Base-by-base conservation (phyloP, 2,329 filamentous ascomycete genomes). In the Fusarium sterilihyphosum region DNA sequence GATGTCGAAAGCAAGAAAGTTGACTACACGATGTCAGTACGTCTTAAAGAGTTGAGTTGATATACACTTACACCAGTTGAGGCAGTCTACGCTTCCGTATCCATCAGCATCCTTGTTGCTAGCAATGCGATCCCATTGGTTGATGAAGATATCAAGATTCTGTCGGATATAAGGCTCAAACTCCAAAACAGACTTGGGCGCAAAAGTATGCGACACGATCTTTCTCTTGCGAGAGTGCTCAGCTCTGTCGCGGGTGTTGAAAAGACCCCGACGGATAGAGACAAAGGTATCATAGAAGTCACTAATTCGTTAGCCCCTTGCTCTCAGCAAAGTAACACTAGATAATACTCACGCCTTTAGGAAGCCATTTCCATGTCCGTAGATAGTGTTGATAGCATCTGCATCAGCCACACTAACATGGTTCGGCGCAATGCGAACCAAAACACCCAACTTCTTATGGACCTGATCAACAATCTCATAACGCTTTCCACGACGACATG, bases 201-300 rank as follows among this genome's bases (percentile, higher is more conserved):
- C 93, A 84, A 98, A 98, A n/a, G 94, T 97, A 82, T 97, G 94
- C 5, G 93, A 91, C 46, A 98, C 90, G 2, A 94, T 92, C 88
- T 97, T 98, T 79, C 95, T 90, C 88, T 98, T 98, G 77, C 95
- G 91, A 1, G 92, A 92, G 82, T 98, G 95, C 80, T 97, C 94
- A 2, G 87, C 87, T 57, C 95, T 89, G 83, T 95, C 91, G 38
- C 95, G 89, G 0, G 95, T 97, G 84, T 97, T 98, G 90, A 98
- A 98, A 10, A 98, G 87, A 22, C 94, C 94, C 11, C 94, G 91
- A 53, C 89, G 90, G 78, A 97, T 97, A 14, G 93, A 95, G 58
- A 98, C 94, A 78, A 98, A 98, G 52, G 94, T 93, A 78, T 97
- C 94, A 78, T 98, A 98, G 84, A 95, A 98, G 14, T 96, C 92